Evolutionary conservation across 768 basidiomycete genomes (phyloP), one percentile per base, ranked within the genome.

Genomic region (Serendipita vermifera): DNA sequence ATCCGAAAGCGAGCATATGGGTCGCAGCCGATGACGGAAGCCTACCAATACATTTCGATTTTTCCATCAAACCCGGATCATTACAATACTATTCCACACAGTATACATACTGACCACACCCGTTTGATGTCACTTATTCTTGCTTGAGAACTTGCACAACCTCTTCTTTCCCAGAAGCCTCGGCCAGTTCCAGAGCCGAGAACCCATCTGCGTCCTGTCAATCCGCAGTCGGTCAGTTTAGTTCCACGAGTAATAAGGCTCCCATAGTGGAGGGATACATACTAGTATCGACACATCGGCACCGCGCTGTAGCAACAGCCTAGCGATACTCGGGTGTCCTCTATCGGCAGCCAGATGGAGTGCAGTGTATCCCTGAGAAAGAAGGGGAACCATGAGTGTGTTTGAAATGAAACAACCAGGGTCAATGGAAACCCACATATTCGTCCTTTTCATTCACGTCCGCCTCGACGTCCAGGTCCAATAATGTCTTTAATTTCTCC

Each of bases 281-380:
- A 40, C 91, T 77, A 83, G 81, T 39, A 85, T 69, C 31, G 68
- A 67, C 39, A 63, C 66, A 62, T 89, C 79, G 3, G 84, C 90
- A 3, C 87, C 88, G 53, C 72, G 70, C 20, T 71, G 62, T 17
- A 92, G 64, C 36, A 96, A 68, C 3, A 81, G 56, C 60, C 74
- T 68, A 1, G 85, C 83, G 2, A 78, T 69, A 0, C 73, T 71
- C 5, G 71, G 55, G 62, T 81, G 75, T 1, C 92, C 92, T 63
- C 91, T 73, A 67, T 96, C 92, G 26, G 82, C 79, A 3, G 92
- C 91, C 0, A 93, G 73, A 62, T 96, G 92, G 17, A 96, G 69
- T 5, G 91, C 76, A 0, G 90, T 87, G 66, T 90, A 91, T 33
- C 88, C 91, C 92, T 96, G 63, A 17, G 43, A 53, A 56, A 58